phyloP scores from a whole-genome alignment of 2,329 filamentous ascomycete species.

The Pseudonectria buxi region DNA sequence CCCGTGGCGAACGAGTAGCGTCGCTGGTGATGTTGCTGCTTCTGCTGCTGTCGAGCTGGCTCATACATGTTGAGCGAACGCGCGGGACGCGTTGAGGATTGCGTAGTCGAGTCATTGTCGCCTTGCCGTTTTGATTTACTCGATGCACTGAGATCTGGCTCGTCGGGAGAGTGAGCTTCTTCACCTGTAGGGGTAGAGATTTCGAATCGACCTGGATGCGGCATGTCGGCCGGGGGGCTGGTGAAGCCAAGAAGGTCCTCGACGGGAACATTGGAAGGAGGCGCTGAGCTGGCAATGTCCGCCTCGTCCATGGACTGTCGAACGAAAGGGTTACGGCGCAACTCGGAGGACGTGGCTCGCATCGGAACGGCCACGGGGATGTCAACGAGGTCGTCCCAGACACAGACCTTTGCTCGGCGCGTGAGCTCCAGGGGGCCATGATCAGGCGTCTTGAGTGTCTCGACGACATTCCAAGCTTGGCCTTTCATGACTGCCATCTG shows the following conservation, averaged over 20 bases:
- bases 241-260: slow-evolving; percentile 65
- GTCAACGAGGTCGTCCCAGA: slow-evolving; percentile 97
- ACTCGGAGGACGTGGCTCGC: slow-evolving; percentile 76
- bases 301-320: slow-evolving; percentile 63
- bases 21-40: slow-evolving; percentile 38
- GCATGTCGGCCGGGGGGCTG: slow-evolving; percentile 57
- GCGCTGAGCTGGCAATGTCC: slow-evolving; percentile 60
- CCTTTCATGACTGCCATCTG: slow-evolving; percentile 99
- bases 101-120: slow-evolving; percentile 13
- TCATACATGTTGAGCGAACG: slow-evolving; percentile 39
- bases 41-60: slow-evolving; percentile 37
- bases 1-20: slow-evolving; percentile 49
- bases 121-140: slow-evolving; percentile 11
- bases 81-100: slow-evolving; percentile 22
- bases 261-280: slow-evolving; percentile 27
- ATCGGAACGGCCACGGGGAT: slow-evolving; percentile 91
- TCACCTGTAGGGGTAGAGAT: slow-evolving; percentile 43
- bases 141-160: slow-evolving; percentile 15
- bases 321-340: slow-evolving; percentile 57
- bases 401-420: slow-evolving; percentile 80
- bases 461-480: slow-evolving; percentile 98
- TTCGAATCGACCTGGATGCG: slow-evolving; percentile 71
- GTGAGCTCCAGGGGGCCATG: slow-evolving; percentile 93
- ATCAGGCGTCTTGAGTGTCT: slow-evolving; percentile 86
- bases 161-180: slow-evolving; percentile 34